phyloP scores from a whole-genome alignment of 257 asterid species.

The Ocimum tenuiflorum region DNA sequence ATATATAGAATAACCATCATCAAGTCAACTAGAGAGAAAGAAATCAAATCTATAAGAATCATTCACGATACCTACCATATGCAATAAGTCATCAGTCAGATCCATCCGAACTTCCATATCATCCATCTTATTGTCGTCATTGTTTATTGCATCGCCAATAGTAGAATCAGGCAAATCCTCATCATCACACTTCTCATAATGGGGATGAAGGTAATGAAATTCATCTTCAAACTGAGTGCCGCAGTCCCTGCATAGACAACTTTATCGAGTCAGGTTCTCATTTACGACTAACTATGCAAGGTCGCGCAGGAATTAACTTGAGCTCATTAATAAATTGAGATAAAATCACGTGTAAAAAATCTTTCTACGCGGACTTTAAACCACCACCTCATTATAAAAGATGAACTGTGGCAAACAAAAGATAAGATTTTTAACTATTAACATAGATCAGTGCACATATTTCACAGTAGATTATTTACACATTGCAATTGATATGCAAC shows the following conservation, averaged over 20 bases:
- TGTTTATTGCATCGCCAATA: constrained; percentile 23
- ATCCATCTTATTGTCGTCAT: constrained; percentile 31
- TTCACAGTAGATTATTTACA: background rate
- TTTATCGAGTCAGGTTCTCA: background rate
- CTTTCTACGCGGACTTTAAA: background rate
- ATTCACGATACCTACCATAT: constrained; percentile 50
- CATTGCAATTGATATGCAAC: background rate
- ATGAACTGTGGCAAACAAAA: background rate
- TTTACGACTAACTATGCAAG: background rate
- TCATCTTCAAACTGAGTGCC: constrained; percentile 40
- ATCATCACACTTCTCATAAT: constrained; percentile 21
- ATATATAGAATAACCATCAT: background rate
- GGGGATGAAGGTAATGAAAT: constrained; percentile 25
- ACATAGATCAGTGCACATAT: background rate
- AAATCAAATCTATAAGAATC: background rate
- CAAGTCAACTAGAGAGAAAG: background rate
- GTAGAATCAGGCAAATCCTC: constrained; percentile 31
- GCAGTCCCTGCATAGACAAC: constrained; percentile 59
- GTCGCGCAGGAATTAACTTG: background rate
- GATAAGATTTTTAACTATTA: background rate
- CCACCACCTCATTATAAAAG: background rate
- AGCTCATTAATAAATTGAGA: background rate
- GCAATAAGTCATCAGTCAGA: constrained; percentile 93
- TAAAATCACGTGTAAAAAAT: background rate
- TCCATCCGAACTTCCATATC: constrained; percentile 78